Percentiles rank a stretch among this genome's conserved stretches.
These are phyloP conservation scores for Leptodontidium sp. DNA, from an alignment of 2,329 filamentous ascomycete genomes.

Conservation along the genomic window DNA sequence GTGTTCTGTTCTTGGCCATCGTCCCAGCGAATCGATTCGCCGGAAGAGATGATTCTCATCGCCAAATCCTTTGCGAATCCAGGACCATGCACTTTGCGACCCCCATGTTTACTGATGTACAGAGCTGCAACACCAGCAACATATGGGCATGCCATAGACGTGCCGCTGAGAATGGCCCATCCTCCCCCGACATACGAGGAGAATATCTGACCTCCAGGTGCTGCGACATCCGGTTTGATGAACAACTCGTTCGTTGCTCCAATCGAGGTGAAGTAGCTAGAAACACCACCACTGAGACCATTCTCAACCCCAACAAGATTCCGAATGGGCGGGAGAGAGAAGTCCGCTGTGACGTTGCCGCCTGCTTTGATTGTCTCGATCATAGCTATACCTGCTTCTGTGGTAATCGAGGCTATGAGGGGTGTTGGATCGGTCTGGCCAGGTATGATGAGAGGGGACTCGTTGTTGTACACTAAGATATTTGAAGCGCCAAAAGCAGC, in stretches of 20 bases:
- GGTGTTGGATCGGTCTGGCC: neutral
- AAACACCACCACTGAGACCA: neutral
- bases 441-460: neutral
- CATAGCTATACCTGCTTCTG: neutral
- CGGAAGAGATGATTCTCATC: neutral
- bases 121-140: conserved; percentile 1
- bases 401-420: neutral
- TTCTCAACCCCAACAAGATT: neutral
- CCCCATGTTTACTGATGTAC: neutral
- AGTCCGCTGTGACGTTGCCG: neutral
- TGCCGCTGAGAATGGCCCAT: neutral
- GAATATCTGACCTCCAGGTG: neutral
- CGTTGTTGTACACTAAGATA: neutral
- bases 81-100: neutral
- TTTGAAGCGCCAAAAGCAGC: neutral
- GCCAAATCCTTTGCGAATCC: neutral
- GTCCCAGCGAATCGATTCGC: neutral
- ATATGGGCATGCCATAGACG: neutral
- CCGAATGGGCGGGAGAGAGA: neutral
- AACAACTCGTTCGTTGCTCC: neutral
- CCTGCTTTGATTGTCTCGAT: neutral
- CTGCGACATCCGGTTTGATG: neutral
- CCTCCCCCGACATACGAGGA: neutral
- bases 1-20: neutral
- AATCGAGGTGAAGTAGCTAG: neutral